These are phyloP conservation scores for Rhinocladiella similis DNA, from an alignment of 2,329 filamentous ascomycete genomes.

Conservation along the genomic window DNA sequence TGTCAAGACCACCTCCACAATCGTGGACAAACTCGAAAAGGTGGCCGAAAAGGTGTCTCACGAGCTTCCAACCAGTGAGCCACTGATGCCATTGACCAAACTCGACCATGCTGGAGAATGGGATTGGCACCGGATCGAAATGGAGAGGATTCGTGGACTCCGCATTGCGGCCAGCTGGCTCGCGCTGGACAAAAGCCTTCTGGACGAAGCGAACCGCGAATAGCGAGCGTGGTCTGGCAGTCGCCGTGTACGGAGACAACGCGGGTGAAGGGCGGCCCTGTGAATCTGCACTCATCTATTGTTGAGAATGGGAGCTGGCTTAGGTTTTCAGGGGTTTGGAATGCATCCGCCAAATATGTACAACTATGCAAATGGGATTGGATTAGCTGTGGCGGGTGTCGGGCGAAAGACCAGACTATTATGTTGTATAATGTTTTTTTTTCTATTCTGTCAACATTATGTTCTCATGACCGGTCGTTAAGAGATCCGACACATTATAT, in stretches of 20 bases:
- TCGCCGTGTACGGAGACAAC: not conserved
- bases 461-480: not conserved
- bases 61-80: slow-evolving; percentile 1
- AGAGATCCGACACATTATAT: not conserved
- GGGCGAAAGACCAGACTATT: not conserved
- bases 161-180: slow-evolving; percentile 57
- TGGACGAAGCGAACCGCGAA: slow-evolving; percentile 45
- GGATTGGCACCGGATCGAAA: slow-evolving; percentile 63
- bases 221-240: not conserved
- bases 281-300: no score
- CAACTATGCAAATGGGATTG: no score
- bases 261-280: not conserved
- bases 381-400: no score
- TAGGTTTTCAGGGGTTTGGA: no score
- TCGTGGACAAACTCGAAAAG: slow-evolving; percentile 28
- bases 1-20: slow-evolving; percentile 9
- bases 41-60: slow-evolving; percentile 27
- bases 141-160: slow-evolving; percentile 56
- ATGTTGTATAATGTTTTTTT: not conserved
- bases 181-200: slow-evolving; percentile 51
- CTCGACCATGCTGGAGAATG: slow-evolving; percentile 46
- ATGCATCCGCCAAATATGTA: no score
- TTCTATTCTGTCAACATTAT: not conserved
- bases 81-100: slow-evolving; percentile 36
- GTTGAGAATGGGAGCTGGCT: no score